Base-by-base conservation (phyloP, 2,329 filamentous ascomycete species). In the Stromatinia cepivora region DNA sequence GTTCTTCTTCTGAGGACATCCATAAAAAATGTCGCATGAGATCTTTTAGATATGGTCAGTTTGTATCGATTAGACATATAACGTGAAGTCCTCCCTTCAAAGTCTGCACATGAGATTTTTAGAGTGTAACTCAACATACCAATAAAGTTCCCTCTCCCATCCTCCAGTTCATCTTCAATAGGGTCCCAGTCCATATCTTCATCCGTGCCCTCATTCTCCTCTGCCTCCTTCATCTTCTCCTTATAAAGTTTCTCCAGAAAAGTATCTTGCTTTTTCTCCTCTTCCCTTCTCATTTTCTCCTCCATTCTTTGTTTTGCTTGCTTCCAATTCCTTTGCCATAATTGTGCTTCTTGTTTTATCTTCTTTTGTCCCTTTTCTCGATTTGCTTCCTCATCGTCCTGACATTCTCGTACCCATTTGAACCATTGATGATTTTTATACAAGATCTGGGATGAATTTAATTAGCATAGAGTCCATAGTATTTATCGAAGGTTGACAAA, bases 301-400 rank as follows among this genome's bases (percentile, higher is more conserved):
- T 76, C 77, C 54, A 82, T 75, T 39, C 81, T 80, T n/a, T 77
- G 74, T 58, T 82, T 74, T 53, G 82, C 74, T 54, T 82, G 81
- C 70, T 82, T 82, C 76, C 79, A 81, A 72, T 85, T 81, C 8
- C 84, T 78, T 71, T 79, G 81, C 71, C 84, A 84, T 72, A 85
- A 75, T 22, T 81, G 79, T 4, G 82, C 81, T 72, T 85, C 83
- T 48, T 80, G 77, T 73, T 84, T 84, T 65, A 84, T 78, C 72
- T 84, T 84, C 75, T 81, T 82, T 58, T 81, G 81, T 73, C 85
- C 84, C 57, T 81, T 83, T 57, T 84, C 82, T 39, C 81, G 80
- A 6, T 74, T 78, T 34, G 76, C 75, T 66, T 84, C 83, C 74
- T 84, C 82, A 39, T 81, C 78, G 22, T 81, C 78, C 72, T 85